Conservation (phyloP, 768 basidiomycete species). For the Dioszegia crocea region DNA sequence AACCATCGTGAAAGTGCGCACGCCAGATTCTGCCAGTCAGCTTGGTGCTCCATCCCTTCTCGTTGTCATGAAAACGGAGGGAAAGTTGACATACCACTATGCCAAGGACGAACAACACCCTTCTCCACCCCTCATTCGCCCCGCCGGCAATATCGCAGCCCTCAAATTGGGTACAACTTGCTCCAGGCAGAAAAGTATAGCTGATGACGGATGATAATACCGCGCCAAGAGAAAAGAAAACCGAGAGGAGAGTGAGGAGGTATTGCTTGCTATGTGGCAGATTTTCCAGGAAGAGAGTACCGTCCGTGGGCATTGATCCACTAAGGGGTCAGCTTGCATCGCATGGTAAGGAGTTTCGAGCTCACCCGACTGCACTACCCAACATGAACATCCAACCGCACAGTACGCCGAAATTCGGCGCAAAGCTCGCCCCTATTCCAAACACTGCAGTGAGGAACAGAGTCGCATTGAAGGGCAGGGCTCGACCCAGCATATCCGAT, state of each 20-base stretch:
- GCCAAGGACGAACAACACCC: constrained; percentile 71
- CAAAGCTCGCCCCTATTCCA: constrained; percentile 72
- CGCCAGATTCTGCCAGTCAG: constrained; percentile 61
- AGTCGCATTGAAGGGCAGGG: constrained; percentile 85
- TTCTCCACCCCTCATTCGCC: constrained; percentile 85
- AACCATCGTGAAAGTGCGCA: constrained; percentile 85
- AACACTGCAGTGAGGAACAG: constrained; percentile 86
- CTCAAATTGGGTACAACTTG: constrained; percentile 49
- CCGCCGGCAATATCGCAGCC: constrained; percentile 60
- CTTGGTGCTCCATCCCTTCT: neutral
- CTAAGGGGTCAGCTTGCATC: constrained; percentile 50
- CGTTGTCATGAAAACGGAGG: neutral
- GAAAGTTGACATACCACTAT: constrained; percentile 61
- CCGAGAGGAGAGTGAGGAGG: constrained; percentile 80
- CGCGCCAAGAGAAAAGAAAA: constrained; percentile 94
- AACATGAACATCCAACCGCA: constrained; percentile 78
- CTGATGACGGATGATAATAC: constrained; percentile 78
- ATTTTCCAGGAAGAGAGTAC: constrained; percentile 75
- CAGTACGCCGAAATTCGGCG: constrained; percentile 63
- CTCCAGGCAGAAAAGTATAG: constrained; percentile 69
- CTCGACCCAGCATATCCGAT: constrained; percentile 84
- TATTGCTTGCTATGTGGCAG: constrained; percentile 89
- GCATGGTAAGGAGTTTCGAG: constrained; percentile 24
- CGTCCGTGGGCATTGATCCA: constrained; percentile 94
- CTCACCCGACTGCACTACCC: constrained; percentile 87